phyloP scores from a whole-genome alignment of 2,329 filamentous ascomycete genomes.

The Aspergillus sp. region DNA sequence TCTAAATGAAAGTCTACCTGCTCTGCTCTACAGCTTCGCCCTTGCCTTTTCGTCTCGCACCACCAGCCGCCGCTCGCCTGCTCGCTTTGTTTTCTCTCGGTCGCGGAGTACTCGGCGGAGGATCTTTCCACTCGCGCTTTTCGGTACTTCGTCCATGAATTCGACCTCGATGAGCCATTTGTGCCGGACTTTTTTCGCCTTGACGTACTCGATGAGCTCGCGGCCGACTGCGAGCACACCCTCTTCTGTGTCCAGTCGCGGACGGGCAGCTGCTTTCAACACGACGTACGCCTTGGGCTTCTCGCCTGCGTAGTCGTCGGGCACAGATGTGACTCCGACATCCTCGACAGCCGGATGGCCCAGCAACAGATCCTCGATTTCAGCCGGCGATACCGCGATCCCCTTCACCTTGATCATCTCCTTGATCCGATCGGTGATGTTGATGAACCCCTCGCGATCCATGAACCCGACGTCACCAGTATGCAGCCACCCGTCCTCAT shows the following conservation, averaged over 20 bases:
- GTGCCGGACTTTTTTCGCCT: constrained; percentile 65
- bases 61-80: constrained; percentile 16
- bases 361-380: constrained; percentile 66
- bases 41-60: constrained; percentile 17
- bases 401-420: constrained; percentile 72
- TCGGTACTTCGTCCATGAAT: constrained; percentile 62
- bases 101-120: constrained; percentile 64
- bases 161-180: constrained; percentile 46
- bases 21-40: constrained; percentile 21
- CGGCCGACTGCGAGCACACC: constrained; percentile 32
- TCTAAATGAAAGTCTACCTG: not conserved
- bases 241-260: not conserved
- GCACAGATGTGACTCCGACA: constrained; percentile 52
- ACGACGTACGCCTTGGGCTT: constrained; percentile 63
- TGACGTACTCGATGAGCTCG: constrained; percentile 64
- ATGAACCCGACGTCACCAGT: constrained; percentile 70
- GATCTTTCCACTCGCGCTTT: constrained; percentile 77
- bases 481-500: constrained; percentile 60
- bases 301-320: constrained; percentile 53
- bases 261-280: constrained; percentile 35
- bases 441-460: constrained; percentile 40
- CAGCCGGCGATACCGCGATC: constrained; percentile 59
- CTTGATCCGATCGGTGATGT: constrained; percentile 63
- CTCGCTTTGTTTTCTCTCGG: constrained; percentile 10
- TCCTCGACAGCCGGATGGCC: constrained; percentile 62